Conservation (phyloP, 2,329 filamentous ascomycete species). For the Lanzia echinophila region DNA sequence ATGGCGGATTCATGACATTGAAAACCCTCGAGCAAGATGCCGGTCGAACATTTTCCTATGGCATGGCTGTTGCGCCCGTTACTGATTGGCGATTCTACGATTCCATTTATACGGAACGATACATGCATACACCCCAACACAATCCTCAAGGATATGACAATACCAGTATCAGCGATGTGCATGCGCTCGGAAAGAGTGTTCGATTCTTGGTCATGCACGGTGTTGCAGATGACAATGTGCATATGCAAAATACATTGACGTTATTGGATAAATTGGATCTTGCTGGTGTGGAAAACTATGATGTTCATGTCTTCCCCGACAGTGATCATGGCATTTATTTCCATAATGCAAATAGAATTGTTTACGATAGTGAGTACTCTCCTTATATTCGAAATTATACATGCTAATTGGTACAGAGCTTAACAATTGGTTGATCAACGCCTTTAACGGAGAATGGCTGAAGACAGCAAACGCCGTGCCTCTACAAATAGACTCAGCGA, state of each 20-base stretch:
- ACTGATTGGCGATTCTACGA: slow-evolving; percentile 97
- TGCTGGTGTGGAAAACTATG: slow-evolving; percentile 80
- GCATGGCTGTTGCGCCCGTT: slow-evolving; percentile 97
- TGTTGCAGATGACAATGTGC: slow-evolving; percentile 94
- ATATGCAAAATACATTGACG: slow-evolving; percentile 88
- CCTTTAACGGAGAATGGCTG: slow-evolving; percentile 95
- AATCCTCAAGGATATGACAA: slow-evolving; percentile 73
- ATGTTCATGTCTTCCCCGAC: slow-evolving; percentile 94
- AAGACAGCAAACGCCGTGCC: slow-evolving; percentile 31
- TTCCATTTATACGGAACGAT: slow-evolving; percentile 88
- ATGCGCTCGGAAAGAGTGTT: slow-evolving; percentile 66
- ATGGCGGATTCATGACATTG: slow-evolving; percentile 88
- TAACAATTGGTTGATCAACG: slow-evolving; percentile 88
- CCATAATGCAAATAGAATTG: slow-evolving; percentile 83
- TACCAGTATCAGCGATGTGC: slow-evolving; percentile 66
- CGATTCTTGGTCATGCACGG: slow-evolving; percentile 96
- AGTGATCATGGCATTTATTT: slow-evolving; percentile 94
- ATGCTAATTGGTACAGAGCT: slow-evolving; percentile 52
- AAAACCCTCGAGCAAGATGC: slow-evolving; percentile 92
- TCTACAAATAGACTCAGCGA: slow-evolving; percentile 22
- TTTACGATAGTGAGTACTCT: slow-evolving; percentile 74
- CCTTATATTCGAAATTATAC: background rate
- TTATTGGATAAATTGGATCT: slow-evolving; percentile 83
- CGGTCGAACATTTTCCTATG: slow-evolving; percentile 86
- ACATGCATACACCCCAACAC: slow-evolving; percentile 89